These are phyloP conservation scores for Plantago coronopus DNA, from an alignment of 305 asterid genomes.

Conservation along the genomic window DNA sequence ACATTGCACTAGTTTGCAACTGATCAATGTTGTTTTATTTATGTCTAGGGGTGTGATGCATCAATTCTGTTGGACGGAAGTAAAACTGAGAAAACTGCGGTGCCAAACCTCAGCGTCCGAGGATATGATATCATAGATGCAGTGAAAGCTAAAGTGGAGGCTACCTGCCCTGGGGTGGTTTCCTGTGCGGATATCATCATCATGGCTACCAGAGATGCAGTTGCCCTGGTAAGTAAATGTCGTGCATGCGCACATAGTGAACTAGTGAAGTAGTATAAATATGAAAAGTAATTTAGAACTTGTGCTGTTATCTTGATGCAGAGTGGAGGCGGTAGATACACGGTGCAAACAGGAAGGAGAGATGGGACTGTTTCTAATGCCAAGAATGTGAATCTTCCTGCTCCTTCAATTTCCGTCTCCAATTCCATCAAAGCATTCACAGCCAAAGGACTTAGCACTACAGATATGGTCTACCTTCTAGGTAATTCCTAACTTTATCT, in stretches of 20 bases:
- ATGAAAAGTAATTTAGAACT: background rate
- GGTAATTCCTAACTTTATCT: conserved; percentile 20
- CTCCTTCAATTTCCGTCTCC: conserved; percentile 39
- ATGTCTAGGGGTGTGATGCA: conserved; percentile 52
- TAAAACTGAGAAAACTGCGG: conserved; percentile 37
- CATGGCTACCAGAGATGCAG: conserved; percentile 57
- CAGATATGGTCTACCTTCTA: conserved; percentile 54
- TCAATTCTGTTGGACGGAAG: conserved; percentile 46
- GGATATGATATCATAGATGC: conserved; percentile 45
- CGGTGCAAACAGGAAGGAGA: conserved; percentile 43
- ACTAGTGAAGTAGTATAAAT: background rate
- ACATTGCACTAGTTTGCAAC: too few relatives aligned
- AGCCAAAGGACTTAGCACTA: conserved; percentile 33
- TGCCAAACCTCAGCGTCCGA: conserved; percentile 41
- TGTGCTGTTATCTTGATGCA: background rate
- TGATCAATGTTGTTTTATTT: background rate
- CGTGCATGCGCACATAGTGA: too few relatives aligned
- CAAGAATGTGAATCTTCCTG: conserved; percentile 41
- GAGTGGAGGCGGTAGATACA: conserved; percentile 52
- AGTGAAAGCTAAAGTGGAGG: conserved; percentile 34
- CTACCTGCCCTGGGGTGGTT: conserved; percentile 37
- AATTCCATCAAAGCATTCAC: conserved; percentile 35
- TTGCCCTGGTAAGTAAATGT: conserved; percentile 34
- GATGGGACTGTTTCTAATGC: conserved; percentile 50
- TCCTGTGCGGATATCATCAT: conserved; percentile 62